Base-by-base conservation (phyloP, 768 basidiomycete genomes). In the Mycena latifolia region DNA sequence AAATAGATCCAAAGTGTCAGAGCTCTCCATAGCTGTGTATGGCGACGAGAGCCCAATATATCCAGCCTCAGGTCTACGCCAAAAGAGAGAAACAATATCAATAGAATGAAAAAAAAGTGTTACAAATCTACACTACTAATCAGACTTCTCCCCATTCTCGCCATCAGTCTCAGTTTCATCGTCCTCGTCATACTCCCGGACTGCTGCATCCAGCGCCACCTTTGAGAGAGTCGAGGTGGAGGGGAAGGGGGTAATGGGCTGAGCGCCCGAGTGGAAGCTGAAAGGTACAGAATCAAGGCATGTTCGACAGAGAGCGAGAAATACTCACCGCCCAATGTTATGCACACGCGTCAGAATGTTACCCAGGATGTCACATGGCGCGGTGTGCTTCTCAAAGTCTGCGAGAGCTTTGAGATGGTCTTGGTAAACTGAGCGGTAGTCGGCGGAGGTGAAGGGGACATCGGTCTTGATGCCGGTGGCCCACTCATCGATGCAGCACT, bases 391-490 rank as follows among this genome's bases (percentile, higher is more conserved):
- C 54, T 55, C 54, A 28, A 55, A 55, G n/a, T 65, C 39, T 17
- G 41, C 33, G 10, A 77, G n/a, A 28, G 61, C 57, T 39, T 64
- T 67, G 17, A 60, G 37, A 55, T 60, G 46, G 5, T 61, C 59
- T 10, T 24, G 27, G 24, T 70, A 77, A 14, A 73, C 45, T 0
- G 61, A 52, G 24, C 54, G 43, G 61, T 73, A 73, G 15, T 62
- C 60, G 20, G 41, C 56, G 0, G 73, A 50, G 6, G 65, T 67
- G 43, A 65, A 69, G 5, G 71, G 57, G 45, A 73, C 61, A n/a
- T 54, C 51, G 15, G 51, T 54, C 29, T 35, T 35, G 59, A 53
- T 33, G 0, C 59, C 50, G 0, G 50, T 61, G 3, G 50, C 58
- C 58, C 58, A 60, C 37, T 61, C 60, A 22, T 61, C 51, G 24